These are phyloP conservation scores for Dothideomycetidae sp. DNA, from an alignment of 2,329 filamentous ascomycete genomes.

Conservation along the genomic window DNA sequence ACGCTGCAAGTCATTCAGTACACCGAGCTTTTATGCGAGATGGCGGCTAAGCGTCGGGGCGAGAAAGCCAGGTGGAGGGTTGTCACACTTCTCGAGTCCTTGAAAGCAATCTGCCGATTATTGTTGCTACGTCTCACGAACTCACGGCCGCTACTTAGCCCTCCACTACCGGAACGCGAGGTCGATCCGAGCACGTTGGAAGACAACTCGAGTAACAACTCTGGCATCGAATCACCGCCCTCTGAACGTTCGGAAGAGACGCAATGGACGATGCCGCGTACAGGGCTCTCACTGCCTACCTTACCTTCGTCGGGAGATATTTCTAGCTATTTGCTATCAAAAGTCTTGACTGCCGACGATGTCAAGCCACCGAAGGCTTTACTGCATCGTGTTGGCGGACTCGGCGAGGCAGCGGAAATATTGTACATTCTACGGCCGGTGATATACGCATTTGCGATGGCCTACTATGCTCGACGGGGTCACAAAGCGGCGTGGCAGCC, in stretches of 20 bases:
- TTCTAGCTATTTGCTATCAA: constrained; percentile 70
- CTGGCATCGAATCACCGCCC: constrained; percentile 34
- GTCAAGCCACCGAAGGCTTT: constrained; percentile 83
- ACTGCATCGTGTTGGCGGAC: constrained; percentile 59
- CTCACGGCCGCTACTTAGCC: constrained; percentile 66
- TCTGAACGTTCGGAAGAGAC: constrained; percentile 25
- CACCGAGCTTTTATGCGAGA: constrained; percentile 92
- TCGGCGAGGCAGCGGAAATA: constrained; percentile 75
- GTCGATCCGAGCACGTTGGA: constrained; percentile 51
- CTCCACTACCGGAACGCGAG: constrained; percentile 75
- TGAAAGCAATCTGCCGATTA: constrained; percentile 75
- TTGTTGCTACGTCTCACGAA: constrained; percentile 71
- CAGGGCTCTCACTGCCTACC: constrained; percentile 68
- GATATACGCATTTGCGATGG: constrained; percentile 70
- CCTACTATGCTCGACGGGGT: constrained; percentile 55
- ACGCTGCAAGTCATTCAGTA: constrained; percentile 84
- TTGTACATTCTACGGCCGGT: constrained; percentile 83
- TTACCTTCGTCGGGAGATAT: constrained; percentile 73
- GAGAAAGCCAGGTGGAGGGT: constrained; percentile 75
- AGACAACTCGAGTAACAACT: constrained; percentile 27
- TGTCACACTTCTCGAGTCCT: constrained; percentile 66
- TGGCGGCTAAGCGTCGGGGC: constrained; percentile 77
- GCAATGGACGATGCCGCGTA: constrained; percentile 86
- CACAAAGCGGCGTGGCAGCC: constrained; percentile 72
- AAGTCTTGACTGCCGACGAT: constrained; percentile 88